Percentiles rank a stretch among this genome's conserved stretches.
phyloP scores from a whole-genome alignment of 2,329 filamentous ascomycete species.

The Colletotrichum sojae region DNA sequence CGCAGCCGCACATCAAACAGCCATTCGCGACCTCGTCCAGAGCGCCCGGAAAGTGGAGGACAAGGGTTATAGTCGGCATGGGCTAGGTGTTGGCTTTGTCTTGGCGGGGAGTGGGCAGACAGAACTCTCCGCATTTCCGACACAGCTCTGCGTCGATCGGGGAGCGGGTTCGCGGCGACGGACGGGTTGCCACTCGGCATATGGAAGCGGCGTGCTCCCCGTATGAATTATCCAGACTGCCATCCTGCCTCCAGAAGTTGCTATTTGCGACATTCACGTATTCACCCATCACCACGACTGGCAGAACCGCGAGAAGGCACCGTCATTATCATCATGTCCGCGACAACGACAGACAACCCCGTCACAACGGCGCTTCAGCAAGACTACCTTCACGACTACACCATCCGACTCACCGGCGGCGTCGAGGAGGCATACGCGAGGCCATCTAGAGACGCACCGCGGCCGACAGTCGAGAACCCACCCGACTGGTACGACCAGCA shows the following conservation, averaged over 20 bases:
- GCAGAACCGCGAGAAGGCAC: too few species aligned
- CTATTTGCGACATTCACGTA: background rate
- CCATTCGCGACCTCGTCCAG: background rate
- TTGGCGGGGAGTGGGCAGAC: background rate
- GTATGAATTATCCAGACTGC: constrained; percentile 1
- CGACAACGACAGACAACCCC: constrained; percentile 31
- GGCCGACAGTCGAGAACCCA: constrained; percentile 35
- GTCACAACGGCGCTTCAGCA: constrained; percentile 22
- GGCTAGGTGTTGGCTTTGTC: background rate
- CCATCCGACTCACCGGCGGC: constrained; percentile 35
- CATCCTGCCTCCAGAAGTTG: background rate
- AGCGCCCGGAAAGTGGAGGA: constrained; percentile 36
- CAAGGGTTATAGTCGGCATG: constrained; percentile 10
- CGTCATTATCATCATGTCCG: constrained; percentile 18
- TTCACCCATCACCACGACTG: background rate
- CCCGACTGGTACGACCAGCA: constrained; percentile 43
- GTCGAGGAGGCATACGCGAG: constrained; percentile 34
- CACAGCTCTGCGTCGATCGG: constrained; percentile 8
- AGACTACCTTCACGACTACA: constrained; percentile 37
- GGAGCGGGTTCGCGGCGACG: constrained; percentile 9
- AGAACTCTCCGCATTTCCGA: constrained; percentile 28
- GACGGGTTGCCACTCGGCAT: constrained; percentile 32
- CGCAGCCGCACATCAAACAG: too few species aligned
- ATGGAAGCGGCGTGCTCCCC: constrained; percentile 25
- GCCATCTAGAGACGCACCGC: constrained; percentile 25